phyloP scores from a whole-genome alignment of 2,329 filamentous ascomycete genomes.

The Xylaria sp. region DNA sequence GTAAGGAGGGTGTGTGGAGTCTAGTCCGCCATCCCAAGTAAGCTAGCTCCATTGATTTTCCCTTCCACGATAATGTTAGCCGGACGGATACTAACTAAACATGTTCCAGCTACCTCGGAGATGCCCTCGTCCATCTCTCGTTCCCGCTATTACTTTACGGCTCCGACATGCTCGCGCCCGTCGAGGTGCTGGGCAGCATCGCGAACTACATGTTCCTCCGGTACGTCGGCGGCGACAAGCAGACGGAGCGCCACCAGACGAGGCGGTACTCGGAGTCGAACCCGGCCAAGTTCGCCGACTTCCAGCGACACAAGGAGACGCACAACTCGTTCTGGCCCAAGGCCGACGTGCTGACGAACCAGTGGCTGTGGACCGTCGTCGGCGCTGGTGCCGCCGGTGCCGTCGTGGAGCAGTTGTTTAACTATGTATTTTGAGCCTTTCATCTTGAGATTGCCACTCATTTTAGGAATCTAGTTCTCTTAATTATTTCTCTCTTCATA shows the following conservation, averaged over 20 bases:
- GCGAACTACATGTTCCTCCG: conserved; percentile 70
- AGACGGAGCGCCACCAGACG: conserved; percentile 64
- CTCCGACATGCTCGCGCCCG: conserved; percentile 64
- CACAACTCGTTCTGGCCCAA: conserved; percentile 72
- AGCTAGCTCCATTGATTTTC: conserved; percentile 43
- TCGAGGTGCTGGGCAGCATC: conserved; percentile 65
- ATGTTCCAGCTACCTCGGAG: conserved; percentile 68
- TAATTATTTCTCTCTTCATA: not conserved
- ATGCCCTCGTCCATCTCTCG: conserved; percentile 67
- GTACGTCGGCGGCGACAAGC: conserved; percentile 65
- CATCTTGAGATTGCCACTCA: not conserved
- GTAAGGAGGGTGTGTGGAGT: conserved; percentile 69
- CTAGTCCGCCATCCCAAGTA: conserved; percentile 72
- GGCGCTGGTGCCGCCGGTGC: conserved; percentile 62
- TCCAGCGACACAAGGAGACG: conserved; percentile 62
- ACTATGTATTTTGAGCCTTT: conserved; percentile 18
- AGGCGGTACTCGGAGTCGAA: conserved; percentile 63
- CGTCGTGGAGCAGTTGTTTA: conserved; percentile 55
- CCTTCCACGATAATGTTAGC: not conserved
- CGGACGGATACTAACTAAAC: not conserved
- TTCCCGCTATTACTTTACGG: conserved; percentile 68
- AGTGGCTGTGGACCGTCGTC: conserved; percentile 66
- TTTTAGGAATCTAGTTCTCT: not conserved
- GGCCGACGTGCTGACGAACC: conserved; percentile 60
- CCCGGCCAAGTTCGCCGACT: conserved; percentile 62